Percentiles rank a stretch among this genome's conserved stretches.
phyloP scores from a whole-genome alignment of 345 rosid genomes.

The Garcia nutans region DNA sequence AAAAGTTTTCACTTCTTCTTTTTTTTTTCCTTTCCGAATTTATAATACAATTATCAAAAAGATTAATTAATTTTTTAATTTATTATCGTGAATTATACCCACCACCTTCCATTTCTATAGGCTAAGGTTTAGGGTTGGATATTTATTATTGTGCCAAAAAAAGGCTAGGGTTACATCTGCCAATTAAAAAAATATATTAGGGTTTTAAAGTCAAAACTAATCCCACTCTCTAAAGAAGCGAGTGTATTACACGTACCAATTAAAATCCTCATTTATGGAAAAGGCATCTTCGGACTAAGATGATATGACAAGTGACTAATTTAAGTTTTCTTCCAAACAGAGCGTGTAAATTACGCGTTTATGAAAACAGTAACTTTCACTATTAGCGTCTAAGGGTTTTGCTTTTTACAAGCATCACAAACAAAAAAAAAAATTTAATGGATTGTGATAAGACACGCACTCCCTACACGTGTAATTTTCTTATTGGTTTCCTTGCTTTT shows the following conservation, averaged over 20 bases:
- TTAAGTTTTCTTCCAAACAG: conserved; percentile 14
- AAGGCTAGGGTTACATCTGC: conserved; percentile 29
- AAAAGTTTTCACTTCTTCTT: too few species aligned
- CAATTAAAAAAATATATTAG: conserved; percentile 21
- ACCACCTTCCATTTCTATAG: conserved; percentile 13
- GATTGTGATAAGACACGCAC: conserved; percentile 72
- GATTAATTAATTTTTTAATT: too few species aligned
- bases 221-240: background rate
- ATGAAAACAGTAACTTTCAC: conserved; percentile 21
- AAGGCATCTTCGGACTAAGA: conserved; percentile 27
- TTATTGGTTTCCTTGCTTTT: conserved; percentile 21
- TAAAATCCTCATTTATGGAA: conserved; percentile 22
- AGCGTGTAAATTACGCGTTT: conserved; percentile 38
- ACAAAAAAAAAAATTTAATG: conserved; percentile 23
- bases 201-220: conserved; percentile 26
- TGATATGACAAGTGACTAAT: conserved; percentile 16
- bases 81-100: background rate
- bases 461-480: conserved; percentile 33
- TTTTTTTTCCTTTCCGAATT: too few species aligned
- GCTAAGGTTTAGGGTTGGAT: conserved; percentile 34
- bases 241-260: conserved; percentile 28
- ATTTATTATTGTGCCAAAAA: conserved; percentile 8
- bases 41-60: too few species aligned
- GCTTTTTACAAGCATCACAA: conserved; percentile 13
- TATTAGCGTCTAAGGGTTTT: conserved; percentile 55